Evolutionary conservation across 306 rosid species (phyloP).

Genomic region (Corylus americana): DNA sequence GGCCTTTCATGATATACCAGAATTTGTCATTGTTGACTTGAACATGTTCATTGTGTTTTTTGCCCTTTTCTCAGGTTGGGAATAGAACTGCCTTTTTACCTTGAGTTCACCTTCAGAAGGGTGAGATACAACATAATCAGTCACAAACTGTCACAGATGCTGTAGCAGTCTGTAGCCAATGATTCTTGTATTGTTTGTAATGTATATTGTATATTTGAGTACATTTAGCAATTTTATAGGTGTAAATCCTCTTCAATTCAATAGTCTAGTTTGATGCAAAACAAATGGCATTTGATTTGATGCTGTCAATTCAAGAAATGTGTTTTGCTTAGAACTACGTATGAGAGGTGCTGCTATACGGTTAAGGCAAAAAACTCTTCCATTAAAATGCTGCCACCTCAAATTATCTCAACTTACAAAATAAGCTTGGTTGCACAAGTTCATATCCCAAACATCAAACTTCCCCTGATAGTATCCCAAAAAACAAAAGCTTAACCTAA

Average conservation of each 20-base stretch:
- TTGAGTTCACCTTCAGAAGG: constrained; percentile 35
- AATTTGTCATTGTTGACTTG: background rate
- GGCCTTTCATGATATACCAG: background rate
- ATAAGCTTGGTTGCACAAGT: too few relatives aligned
- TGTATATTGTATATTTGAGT: constrained; percentile 16
- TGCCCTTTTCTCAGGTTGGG: constrained; percentile 37
- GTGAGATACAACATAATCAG: constrained; percentile 18
- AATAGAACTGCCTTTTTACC: constrained; percentile 17
- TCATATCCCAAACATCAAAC: too few relatives aligned
- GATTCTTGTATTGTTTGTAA: constrained; percentile 4
- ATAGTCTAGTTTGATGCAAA: background rate
- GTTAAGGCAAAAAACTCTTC: too few relatives aligned
- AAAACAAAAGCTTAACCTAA: too few relatives aligned
- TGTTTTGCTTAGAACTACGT: background rate
- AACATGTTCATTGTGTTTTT: background rate
- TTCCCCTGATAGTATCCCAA: too few relatives aligned
- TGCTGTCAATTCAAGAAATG: background rate
- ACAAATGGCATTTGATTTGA: background rate
- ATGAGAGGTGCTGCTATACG: too few relatives aligned
- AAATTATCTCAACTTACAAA: too few relatives aligned
- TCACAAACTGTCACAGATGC: constrained; percentile 29
- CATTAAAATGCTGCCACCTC: too few relatives aligned
- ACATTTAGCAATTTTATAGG: constrained; percentile 25
- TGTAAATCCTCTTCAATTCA: constrained; percentile 14
- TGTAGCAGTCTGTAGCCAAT: constrained; percentile 27